These are phyloP conservation scores for Penicillium turbatum DNA, from an alignment of 495 filamentous ascomycete species.

Conservation along the genomic window DNA sequence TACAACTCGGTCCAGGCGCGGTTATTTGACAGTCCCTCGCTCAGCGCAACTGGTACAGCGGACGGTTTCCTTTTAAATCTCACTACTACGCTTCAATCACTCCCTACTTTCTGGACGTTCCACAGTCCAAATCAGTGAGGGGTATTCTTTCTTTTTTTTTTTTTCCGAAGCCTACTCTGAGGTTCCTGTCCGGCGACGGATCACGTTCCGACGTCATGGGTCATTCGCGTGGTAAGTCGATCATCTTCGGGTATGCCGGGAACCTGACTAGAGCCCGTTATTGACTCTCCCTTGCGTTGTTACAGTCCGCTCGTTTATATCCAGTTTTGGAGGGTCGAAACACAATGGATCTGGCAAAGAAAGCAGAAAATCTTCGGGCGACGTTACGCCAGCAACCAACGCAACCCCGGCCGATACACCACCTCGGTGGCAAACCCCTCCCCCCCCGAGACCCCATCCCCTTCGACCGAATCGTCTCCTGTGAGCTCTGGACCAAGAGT, in stretches of 20 bases:
- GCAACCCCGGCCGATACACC: constrained; percentile 24
- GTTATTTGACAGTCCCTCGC: constrained; percentile 4
- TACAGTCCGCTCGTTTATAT: constrained; percentile 61
- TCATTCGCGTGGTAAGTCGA: constrained; percentile 42
- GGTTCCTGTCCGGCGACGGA: constrained; percentile 8
- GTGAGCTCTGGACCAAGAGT: constrained; percentile 20
- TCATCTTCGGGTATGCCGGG: constrained; percentile 13
- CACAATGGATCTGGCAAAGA: constrained; percentile 30
- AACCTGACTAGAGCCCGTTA: constrained; percentile 3
- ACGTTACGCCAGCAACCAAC: constrained; percentile 2
- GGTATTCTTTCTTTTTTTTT: background rate
- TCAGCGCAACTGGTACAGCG: background rate
- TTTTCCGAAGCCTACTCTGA: background rate
- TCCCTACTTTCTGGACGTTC: constrained; percentile 1
- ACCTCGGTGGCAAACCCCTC: constrained; percentile 34
- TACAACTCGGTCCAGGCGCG: background rate
- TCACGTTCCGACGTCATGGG: constrained; percentile 31
- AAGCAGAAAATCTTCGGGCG: constrained; percentile 29
- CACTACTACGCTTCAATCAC: background rate
- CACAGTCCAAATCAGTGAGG: constrained; percentile 5
- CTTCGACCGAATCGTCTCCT: constrained; percentile 29
- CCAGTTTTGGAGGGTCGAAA: constrained; percentile 47
- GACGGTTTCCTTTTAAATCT: constrained; percentile 4
- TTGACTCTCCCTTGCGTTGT: constrained; percentile 30
- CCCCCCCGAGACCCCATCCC: constrained; percentile 37